phyloP scores from a whole-genome alignment of 169 alveolate species.

The Cryptosporidium parvum region DNA sequence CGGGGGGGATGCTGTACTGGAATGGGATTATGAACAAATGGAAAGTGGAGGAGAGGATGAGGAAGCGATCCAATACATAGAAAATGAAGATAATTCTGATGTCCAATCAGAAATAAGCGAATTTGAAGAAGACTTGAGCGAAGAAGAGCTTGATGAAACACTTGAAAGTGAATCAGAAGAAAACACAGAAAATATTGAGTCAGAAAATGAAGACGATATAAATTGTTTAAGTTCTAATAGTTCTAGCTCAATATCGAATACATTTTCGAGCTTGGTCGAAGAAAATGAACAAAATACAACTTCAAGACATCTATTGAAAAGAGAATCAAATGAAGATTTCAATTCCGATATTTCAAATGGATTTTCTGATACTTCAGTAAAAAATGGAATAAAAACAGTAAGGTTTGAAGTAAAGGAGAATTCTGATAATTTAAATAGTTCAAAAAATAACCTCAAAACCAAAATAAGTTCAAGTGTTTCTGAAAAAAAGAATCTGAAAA shows the following conservation, averaged over 20 bases:
- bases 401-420: neutral
- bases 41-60: neutral
- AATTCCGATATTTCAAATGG: neutral
- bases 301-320: neutral
- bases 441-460: neutral
- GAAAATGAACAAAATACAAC: constrained; percentile 4
- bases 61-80: neutral
- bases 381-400: constrained; percentile 4
- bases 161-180: neutral
- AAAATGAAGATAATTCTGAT: neutral
- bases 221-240: neutral
- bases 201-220: neutral
- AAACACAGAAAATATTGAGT: neutral
- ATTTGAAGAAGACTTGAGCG: neutral
- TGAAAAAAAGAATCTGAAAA: constrained; percentile 15
- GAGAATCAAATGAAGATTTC: constrained; percentile 8
- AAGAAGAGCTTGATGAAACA: constrained; percentile 11
- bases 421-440: neutral
- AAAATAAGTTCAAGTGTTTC: neutral
- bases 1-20: constrained; percentile 74
- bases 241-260: neutral
- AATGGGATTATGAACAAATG: constrained; percentile 47
- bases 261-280: neutral
- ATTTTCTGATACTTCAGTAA: neutral
- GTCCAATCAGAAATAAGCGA: constrained; percentile 1